phyloP scores from a whole-genome alignment of 495 filamentous ascomycete species.

The Penicillium ucsense region DNA sequence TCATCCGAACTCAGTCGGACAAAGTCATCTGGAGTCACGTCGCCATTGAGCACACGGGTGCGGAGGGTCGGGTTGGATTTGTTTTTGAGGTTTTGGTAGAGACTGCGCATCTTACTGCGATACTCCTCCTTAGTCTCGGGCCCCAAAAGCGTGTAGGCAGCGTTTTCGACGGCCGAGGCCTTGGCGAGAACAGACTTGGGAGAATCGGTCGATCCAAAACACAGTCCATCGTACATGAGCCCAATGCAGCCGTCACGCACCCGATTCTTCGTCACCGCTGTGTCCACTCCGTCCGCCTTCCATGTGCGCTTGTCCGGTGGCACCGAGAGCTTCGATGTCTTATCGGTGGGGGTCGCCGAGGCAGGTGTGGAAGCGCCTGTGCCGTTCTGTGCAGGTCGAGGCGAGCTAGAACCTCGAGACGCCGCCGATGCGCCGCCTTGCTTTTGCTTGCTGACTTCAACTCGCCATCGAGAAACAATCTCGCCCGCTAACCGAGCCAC shows the following conservation, averaged over 20 bases:
- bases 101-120: constrained; percentile 74
- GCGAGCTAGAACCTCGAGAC: constrained; percentile 32
- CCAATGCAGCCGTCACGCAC: constrained; percentile 73
- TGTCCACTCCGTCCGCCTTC: constrained; percentile 69
- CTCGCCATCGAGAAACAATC: constrained; percentile 82
- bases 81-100: constrained; percentile 90
- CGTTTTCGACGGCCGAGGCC: constrained; percentile 62
- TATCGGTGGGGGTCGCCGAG: constrained; percentile 35
- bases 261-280: constrained; percentile 55
- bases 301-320: constrained; percentile 68
- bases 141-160: constrained; percentile 53
- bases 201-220: constrained; percentile 31
- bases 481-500: constrained; percentile 64
- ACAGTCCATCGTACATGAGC: constrained; percentile 73
- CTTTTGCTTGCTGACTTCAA: constrained; percentile 66
- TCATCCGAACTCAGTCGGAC: constrained; percentile 69
- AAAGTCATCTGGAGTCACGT: constrained; percentile 60
- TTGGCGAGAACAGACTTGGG: constrained; percentile 52
- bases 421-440: constrained; percentile 40
- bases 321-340: constrained; percentile 52
- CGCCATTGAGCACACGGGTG: constrained; percentile 59
- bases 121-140: constrained; percentile 65
- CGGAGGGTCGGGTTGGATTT: constrained; percentile 73
- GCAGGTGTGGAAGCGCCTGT: constrained; percentile 24
- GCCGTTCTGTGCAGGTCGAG: constrained; percentile 32